Evolutionary conservation across 768 basidiomycete genomes (phyloP).

Genomic region (Imleria badia): DNA sequence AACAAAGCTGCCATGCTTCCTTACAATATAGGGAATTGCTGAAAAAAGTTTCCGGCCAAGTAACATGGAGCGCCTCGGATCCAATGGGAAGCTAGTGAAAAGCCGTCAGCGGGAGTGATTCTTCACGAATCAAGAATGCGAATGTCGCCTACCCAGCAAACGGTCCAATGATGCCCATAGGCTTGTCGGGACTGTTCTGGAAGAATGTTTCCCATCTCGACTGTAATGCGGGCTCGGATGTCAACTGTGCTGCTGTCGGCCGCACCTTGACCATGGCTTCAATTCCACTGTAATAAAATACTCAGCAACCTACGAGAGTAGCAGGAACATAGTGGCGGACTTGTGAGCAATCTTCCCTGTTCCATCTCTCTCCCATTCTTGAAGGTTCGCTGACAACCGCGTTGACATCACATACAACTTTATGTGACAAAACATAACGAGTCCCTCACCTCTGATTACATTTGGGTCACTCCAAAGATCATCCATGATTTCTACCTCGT

Average conservation of each 20-base stretch:
- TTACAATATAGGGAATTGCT: constrained; percentile 34
- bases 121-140: not conserved
- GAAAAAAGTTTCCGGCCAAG: constrained; percentile 29
- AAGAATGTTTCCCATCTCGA: constrained; percentile 54
- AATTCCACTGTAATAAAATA: constrained; percentile 39
- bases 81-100: constrained; percentile 26
- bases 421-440: constrained; percentile 8
- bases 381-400: constrained; percentile 21
- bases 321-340: constrained; percentile 31
- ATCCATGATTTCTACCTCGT: constrained; percentile 50
- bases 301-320: not conserved
- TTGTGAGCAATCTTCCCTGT: constrained; percentile 54
- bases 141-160: constrained; percentile 38
- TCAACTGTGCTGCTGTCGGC: constrained; percentile 49
- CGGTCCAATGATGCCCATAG: constrained; percentile 44
- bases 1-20: not conserved
- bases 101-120: not conserved
- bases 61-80: constrained; percentile 4
- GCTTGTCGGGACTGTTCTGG: constrained; percentile 50
- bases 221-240: constrained; percentile 44
- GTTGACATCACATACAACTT: not conserved
- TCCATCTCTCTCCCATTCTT: constrained; percentile 38
- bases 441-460: constrained; percentile 38
- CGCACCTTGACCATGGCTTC: constrained; percentile 57
- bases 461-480: constrained; percentile 40